Evolutionary conservation across 1,139 yeast species (phyloP).

Genomic region (Eremothecium gossypii): DNA sequence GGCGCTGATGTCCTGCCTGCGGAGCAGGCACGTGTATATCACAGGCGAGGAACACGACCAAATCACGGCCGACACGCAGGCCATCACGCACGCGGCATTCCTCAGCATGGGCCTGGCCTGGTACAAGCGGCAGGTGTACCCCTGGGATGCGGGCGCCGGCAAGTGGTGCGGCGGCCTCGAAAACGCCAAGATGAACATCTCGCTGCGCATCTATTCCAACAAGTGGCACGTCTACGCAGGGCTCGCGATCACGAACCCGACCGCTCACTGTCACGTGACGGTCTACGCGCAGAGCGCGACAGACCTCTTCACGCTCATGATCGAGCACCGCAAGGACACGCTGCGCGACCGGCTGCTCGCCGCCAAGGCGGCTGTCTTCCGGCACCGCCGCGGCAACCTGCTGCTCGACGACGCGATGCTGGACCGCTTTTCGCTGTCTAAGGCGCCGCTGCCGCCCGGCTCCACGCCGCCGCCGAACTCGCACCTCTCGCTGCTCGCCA

Average conservation of each 20-base stretch:
- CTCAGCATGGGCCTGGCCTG: conserved; percentile 96
- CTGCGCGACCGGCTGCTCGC: conserved; percentile 46
- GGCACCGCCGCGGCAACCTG: conserved; percentile 37
- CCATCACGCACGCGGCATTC: conserved; percentile 96
- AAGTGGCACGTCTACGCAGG: conserved; percentile 99
- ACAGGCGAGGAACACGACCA: conserved; percentile 82
- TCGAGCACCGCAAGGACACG: conserved; percentile 54
- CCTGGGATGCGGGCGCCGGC: conserved; percentile 47
- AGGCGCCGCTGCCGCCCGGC: conserved; percentile 53
- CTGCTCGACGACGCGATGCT: conserved; percentile 72
- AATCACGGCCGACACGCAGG: conserved; percentile 97
- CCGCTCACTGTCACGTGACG: conserved; percentile 83
- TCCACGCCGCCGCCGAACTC: conserved; percentile 66
- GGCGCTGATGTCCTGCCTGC: conserved; percentile 56
- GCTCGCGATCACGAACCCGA: conserved; percentile 86
- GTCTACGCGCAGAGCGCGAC: conserved; percentile 84
- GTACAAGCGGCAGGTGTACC: conserved; percentile 74
- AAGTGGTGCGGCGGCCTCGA: conserved; percentile 93
- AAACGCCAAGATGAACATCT: conserved; percentile 89
- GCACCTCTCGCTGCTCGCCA: conserved; percentile 77
- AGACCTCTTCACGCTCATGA: conserved; percentile 74
- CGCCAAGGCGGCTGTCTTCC: conserved; percentile 73
- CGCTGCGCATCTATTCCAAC: conserved; percentile 80
- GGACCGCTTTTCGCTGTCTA: conserved; percentile 70
- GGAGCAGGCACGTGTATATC: conserved; percentile 69